A percentile compares a stretch with the other conserved stretches of the same genome.
These are phyloP conservation scores for Austropuccinia psidii DNA, from an alignment of 1,284 basidiomycete species.

Conservation along the genomic window DNA sequence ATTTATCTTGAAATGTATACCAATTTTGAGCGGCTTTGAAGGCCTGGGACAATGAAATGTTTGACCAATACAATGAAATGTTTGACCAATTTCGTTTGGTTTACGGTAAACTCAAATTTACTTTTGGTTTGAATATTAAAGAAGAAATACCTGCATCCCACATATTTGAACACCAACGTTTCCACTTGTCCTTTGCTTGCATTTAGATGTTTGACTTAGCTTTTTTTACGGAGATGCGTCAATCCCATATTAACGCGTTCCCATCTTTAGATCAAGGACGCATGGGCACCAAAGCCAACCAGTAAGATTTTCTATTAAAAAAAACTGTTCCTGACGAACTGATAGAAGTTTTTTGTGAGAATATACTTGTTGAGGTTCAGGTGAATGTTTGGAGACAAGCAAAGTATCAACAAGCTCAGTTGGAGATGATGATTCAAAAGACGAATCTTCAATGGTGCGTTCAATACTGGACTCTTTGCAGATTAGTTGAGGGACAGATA, in stretches of 20 bases:
- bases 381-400: not conserved
- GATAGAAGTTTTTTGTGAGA: conserved; percentile 41
- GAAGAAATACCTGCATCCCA: conserved; percentile 98
- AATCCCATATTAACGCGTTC: conserved; percentile 93
- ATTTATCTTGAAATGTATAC: conserved; percentile 92
- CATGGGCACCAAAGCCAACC: conserved; percentile 85
- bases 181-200: conserved; percentile 86
- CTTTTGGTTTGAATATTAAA: too few relatives aligned
- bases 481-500: too few relatives aligned
- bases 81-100: too few relatives aligned
- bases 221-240: conserved; percentile 87
- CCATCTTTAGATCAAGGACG: conserved; percentile 98
- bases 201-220: conserved; percentile 95
- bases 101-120: conserved; percentile 43
- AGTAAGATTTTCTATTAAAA: conserved; percentile 96
- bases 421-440: not conserved
- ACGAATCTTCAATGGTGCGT: too few relatives aligned
- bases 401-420: not conserved
- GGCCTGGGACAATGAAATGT: conserved; percentile 57
- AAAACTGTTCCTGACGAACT: conserved; percentile 90
- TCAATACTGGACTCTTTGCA: too few relatives aligned
- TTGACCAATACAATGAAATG: not conserved
- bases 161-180: conserved; percentile 86
- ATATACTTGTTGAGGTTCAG: not conserved
- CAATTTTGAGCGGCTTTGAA: conserved; percentile 75